A percentile compares a stretch with the other conserved stretches of the same genome.
Evolutionary conservation across 1,139 yeast genomes (phyloP).

Genomic region (Debaryomyces subglobosus): DNA sequence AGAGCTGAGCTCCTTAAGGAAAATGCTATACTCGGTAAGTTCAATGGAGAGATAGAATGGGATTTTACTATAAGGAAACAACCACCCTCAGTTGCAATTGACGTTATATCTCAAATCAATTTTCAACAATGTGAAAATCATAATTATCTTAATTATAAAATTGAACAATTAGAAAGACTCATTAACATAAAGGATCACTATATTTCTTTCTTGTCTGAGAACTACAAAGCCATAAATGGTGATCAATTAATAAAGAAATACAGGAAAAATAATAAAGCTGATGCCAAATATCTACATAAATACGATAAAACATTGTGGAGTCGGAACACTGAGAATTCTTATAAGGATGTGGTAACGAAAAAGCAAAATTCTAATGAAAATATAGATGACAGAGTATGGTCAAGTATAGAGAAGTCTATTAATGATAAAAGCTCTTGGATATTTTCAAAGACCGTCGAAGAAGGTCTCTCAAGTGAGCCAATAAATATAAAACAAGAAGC

Average conservation of each 20-base stretch:
- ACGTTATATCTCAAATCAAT: slow-evolving; percentile 25
- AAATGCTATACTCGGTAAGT: neutral
- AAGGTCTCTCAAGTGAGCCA: neutral
- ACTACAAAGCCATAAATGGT: slow-evolving; percentile 42
- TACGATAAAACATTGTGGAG: slow-evolving; percentile 22
- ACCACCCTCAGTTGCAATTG: slow-evolving; percentile 11
- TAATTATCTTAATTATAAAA: slow-evolving; percentile 22
- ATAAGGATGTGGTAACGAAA: slow-evolving; percentile 7
- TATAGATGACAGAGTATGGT: slow-evolving; percentile 18
- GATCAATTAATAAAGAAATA: slow-evolving; percentile 35
- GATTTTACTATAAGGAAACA: slow-evolving; percentile 20
- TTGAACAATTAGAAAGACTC: slow-evolving; percentile 25
- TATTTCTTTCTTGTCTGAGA: slow-evolving; percentile 36
- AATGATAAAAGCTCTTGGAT: slow-evolving; percentile 4
- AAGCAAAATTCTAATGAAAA: neutral
- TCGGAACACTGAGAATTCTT: slow-evolving; percentile 9
- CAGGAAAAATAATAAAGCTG: slow-evolving; percentile 19
- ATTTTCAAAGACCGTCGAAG: slow-evolving; percentile 2
- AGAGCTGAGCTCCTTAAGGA: slow-evolving; percentile 1
- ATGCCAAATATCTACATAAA: slow-evolving; percentile 18
- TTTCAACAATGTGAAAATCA: slow-evolving; percentile 30
- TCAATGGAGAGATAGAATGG: slow-evolving; percentile 25
- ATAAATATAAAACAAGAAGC: neutral
- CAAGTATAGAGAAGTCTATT: slow-evolving; percentile 9
- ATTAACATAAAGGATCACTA: slow-evolving; percentile 38